These are phyloP conservation scores for Micractinium conductrix DNA, from an alignment of 139 green algal genomes.

Conservation along the genomic window DNA sequence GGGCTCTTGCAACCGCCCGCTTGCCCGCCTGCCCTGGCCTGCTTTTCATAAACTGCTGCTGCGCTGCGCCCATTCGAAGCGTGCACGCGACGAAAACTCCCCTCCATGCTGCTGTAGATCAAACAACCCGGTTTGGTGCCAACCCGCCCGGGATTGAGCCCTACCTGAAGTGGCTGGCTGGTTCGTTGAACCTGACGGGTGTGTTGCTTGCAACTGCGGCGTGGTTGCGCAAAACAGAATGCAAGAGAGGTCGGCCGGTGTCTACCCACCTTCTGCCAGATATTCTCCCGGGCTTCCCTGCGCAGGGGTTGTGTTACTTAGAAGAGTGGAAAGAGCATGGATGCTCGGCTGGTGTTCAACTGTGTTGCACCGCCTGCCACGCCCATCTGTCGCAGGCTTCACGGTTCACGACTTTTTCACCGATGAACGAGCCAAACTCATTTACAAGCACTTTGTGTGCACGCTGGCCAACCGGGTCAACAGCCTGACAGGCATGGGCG, in stretches of 20 bases:
- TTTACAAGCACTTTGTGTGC: slow-evolving; percentile 37
- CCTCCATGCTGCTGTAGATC: background rate
- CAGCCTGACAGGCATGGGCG: slow-evolving; percentile 31
- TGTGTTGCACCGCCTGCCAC: no score
- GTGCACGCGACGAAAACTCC: background rate
- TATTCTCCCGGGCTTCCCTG: background rate
- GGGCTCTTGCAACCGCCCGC: no score
- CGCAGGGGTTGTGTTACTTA: no score
- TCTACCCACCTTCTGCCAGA: no score
- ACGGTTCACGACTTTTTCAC: slow-evolving; percentile 7
- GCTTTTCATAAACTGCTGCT: no score
- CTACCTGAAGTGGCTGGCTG: background rate
- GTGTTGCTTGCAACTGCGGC: background rate
- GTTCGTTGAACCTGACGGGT: slow-evolving; percentile 11
- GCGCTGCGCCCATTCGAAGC: background rate
- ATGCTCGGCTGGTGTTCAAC: no score
- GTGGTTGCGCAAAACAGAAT: background rate
- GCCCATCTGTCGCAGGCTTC: no score
- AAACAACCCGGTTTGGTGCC: background rate
- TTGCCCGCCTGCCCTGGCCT: no score
- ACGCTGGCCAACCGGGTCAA: slow-evolving; percentile 27
- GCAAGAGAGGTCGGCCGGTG: no score
- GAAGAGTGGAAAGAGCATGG: no score
- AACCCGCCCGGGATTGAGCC: slow-evolving; percentile 2
- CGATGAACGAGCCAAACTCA: slow-evolving; percentile 30